A percentile compares a stretch with the other conserved stretches of the same genome.
Evolutionary conservation across 2,329 filamentous ascomycete genomes (phyloP).

Genomic region (Tympanopsis confertula): DNA sequence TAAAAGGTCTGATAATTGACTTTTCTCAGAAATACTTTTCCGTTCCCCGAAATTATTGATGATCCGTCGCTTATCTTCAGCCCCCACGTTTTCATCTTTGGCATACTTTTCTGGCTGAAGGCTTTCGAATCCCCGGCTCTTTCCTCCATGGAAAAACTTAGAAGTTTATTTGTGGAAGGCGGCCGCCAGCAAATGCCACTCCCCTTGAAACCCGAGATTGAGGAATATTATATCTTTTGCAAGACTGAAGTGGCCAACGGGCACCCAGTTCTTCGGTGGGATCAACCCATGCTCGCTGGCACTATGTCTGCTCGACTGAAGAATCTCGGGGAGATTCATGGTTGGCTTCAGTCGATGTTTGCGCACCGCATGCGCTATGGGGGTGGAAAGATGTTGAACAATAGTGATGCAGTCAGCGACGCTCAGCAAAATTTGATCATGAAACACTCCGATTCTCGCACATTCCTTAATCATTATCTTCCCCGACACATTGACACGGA

Average conservation of each 20-base stretch:
- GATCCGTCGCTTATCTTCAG: neutral
- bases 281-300: too few species aligned
- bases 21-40: neutral
- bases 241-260: too few species aligned
- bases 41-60: neutral
- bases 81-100: neutral
- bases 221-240: too few species aligned
- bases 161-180: too few species aligned
- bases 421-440: slow-evolving; percentile 17
- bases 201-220: too few species aligned
- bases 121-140: too few species aligned
- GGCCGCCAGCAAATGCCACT: too few species aligned
- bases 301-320: too few species aligned
- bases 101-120: neutral
- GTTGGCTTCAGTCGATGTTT: neutral
- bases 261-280: too few species aligned
- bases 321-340: neutral
- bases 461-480: slow-evolving; percentile 11
- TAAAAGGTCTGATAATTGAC: too few species aligned
- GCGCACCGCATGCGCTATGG: neutral
- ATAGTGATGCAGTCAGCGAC: slow-evolving; percentile 11
- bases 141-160: too few species aligned
- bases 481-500: slow-evolving; percentile 1
- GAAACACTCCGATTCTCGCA: slow-evolving; percentile 7
- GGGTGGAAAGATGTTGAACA: neutral